phyloP scores from a whole-genome alignment of 257 asterid genomes.

The Solanum bukasovii region DNA sequence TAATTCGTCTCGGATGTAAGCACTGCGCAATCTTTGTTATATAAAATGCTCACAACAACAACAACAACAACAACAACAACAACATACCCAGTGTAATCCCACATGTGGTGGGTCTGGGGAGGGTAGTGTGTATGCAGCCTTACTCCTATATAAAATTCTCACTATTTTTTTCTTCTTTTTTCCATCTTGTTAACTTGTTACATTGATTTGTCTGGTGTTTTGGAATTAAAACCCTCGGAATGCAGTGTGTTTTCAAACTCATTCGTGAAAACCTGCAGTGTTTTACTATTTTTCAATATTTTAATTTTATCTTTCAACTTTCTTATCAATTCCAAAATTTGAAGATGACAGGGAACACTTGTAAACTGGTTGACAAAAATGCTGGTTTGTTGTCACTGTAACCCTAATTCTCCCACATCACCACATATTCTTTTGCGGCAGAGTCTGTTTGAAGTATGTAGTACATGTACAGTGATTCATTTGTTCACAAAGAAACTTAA shows the following conservation, averaged over 20 bases:
- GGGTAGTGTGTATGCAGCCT: neutral
- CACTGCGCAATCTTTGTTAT: neutral
- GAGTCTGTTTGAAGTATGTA: neutral
- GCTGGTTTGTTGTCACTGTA: neutral
- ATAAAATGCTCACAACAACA: neutral
- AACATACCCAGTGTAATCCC: neutral
- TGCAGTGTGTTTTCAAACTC: neutral
- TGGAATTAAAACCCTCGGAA: neutral
- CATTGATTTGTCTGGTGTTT: neutral
- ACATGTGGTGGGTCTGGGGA: neutral
- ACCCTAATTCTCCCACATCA: neutral
- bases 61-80: neutral
- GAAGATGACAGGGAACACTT: neutral
- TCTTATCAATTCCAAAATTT: neutral
- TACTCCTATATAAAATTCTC: neutral
- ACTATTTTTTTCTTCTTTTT: neutral
- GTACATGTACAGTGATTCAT: neutral
- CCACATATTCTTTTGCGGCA: neutral
- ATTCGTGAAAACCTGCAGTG: neutral
- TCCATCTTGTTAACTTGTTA: neutral
- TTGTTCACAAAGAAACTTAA: neutral
- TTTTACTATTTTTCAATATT: neutral
- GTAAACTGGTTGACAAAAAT: neutral
- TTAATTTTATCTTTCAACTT: neutral
- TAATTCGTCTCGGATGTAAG: neutral